These are phyloP conservation scores for Kodamaea kakaduensis DNA, from an alignment of 805 yeast species.

Conservation along the genomic window DNA sequence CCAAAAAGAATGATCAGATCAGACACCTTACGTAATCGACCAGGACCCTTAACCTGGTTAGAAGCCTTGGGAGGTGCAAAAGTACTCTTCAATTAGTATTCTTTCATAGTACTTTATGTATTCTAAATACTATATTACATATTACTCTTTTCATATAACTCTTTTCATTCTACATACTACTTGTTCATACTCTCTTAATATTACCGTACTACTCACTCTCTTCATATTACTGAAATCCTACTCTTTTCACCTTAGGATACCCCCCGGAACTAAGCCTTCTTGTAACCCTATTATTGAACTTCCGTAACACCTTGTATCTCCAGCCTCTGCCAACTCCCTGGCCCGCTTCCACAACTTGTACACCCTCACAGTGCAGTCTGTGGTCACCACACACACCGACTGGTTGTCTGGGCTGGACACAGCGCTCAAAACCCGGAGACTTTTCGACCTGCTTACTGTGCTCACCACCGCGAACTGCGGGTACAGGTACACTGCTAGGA, in stretches of 20 bases:
- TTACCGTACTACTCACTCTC: no score
- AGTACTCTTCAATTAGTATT: no score
- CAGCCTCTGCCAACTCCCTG: constrained; percentile 1
- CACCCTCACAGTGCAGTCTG: constrained; percentile 73
- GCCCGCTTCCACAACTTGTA: constrained; percentile 60
- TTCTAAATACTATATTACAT: no score
- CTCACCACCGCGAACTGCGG: constrained; percentile 54
- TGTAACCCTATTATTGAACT: constrained; percentile 11
- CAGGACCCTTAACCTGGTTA: no score
- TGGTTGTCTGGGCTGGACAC: constrained; percentile 60
- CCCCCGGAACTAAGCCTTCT: constrained; percentile 9
- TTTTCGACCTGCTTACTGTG: constrained; percentile 47
- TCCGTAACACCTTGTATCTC: constrained; percentile 6
- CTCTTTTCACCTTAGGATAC: neutral
- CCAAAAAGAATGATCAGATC: no score
- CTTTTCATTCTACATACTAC: no score
- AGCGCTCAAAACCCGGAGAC: constrained; percentile 62
- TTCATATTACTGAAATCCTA: no score
- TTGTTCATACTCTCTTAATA: no score
- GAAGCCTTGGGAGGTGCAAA: no score
- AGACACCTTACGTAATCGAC: no score
- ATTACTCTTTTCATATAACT: no score
- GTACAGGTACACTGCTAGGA: constrained; percentile 50
- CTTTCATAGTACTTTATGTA: no score
- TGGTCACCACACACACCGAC: constrained; percentile 68